Evolutionary conservation across 2,329 filamentous ascomycete genomes (phyloP), one percentile per base, ranked within the genome.

Genomic region (Microsporum audouinii): DNA sequence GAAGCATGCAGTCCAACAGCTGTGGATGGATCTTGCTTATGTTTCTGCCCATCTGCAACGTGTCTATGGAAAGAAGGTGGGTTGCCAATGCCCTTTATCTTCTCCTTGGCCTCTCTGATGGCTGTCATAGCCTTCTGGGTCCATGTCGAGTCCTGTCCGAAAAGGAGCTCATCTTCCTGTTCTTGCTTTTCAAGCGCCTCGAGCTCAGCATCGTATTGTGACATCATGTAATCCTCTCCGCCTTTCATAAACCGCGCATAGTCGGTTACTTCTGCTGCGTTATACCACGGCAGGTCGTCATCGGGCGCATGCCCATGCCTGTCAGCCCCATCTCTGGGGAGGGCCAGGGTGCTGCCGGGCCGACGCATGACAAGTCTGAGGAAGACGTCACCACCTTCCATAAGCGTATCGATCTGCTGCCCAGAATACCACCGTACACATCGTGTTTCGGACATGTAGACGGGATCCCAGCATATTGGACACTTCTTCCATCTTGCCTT

Each of bases 241-340:
- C 91, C 94, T 71, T 92, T 95, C 89, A 99, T 96, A 60, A 97
- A 87, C 43, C 91, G 85, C 14, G 91, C 90, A 73, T 96, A 99
- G 71, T 99, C 94, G 71, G 95, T 82, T 39, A 96, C 91, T 68
- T 96, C 95, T 7, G 90, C 91, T 4, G 89, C 90, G 74, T 94
- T 91, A 72, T 95, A 90, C 94, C 94, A 99, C 0, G 94, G 94
- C 39, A 97, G 84, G 68, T 91, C 88, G 58, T 92, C 85, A 6
- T 83, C 83, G 23, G 83, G 80, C 34, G 82, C 81, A 33, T 90
- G 78, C 5, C 23, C 14, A 3, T n/a, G 51, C 6, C 33, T 33
- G 27, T 55, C 57, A 12, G 60, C 60, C 3, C 87, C 86, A 71
- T 96, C 92, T 65, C 88, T 83, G 8, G 94, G 94, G 65, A 99